phyloP scores from a whole-genome alignment of 352 stramenopile species.

The Pythium oligandrum region DNA sequence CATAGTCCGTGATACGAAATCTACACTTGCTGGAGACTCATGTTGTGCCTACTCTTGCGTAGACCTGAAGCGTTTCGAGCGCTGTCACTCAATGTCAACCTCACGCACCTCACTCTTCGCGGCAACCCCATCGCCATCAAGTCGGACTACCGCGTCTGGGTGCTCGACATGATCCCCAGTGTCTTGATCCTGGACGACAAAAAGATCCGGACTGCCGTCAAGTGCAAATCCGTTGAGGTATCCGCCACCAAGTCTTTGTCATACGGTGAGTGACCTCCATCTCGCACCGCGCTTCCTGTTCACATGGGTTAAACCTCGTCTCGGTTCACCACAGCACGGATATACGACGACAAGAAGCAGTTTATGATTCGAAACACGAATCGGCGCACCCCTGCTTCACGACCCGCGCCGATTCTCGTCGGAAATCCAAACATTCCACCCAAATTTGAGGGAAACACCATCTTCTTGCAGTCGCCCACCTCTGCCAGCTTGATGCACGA shows the following conservation, averaged over 20 bases:
- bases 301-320: not conserved
- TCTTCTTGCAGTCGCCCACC: constrained; percentile 48
- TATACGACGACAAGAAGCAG: constrained; percentile 82
- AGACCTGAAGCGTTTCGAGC: constrained; percentile 59
- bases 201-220: constrained; percentile 50
- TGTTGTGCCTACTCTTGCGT: not conserved
- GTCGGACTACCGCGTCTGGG: constrained; percentile 51
- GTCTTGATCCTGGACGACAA: constrained; percentile 74
- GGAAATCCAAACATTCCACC: constrained; percentile 23
- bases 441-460: constrained; percentile 45
- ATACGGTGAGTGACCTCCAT: constrained; percentile 44
- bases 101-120: constrained; percentile 62
- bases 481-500: not conserved
- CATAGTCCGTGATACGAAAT: too few species aligned
- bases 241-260: constrained; percentile 51
- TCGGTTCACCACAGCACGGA: constrained; percentile 28
- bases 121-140: constrained; percentile 68
- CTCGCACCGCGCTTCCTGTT: not conserved
- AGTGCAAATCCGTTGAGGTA: constrained; percentile 33
- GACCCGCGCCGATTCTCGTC: constrained; percentile 27
- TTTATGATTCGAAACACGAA: constrained; percentile 59
- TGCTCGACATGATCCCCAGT: constrained; percentile 72
- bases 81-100: constrained; percentile 59
- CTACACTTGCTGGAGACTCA: too few species aligned
- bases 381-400: constrained; percentile 31